Base-by-base conservation (phyloP, 441 rosid genomes). In the Omphalea diandra region DNA sequence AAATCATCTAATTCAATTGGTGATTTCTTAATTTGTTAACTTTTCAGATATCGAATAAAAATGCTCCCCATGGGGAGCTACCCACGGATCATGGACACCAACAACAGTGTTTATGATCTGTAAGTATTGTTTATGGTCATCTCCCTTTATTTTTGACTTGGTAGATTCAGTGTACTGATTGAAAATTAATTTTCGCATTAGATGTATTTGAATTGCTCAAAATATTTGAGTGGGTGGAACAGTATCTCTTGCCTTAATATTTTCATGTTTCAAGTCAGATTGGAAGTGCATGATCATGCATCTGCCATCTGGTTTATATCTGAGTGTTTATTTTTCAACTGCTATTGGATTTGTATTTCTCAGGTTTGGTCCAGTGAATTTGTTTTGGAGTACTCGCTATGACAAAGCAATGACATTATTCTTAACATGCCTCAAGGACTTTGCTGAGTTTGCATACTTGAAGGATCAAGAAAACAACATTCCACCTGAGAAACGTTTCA, bases 61-160 rank as follows among this genome's bases (percentile, higher is more conserved):
- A 89, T 95, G 81, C 81, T 91, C 80, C 99, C 98, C 14, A 86
- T 93, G 98, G 99, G 98, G 65, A 95, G 97, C 87, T 93, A 95
- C 80, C 99, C 99, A 6, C 87, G 91, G 70, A 95, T 95, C 70
- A 86, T 84, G 89, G 99, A 95, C 80, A 80, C 81, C 83, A 88
- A 78, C 85, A 85, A 82, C 81, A 89, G 76, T 74, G 76, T 90
- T 57, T 93, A 90, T 77, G 97, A 95, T 68, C 84, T 95, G 99
- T 95, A 86, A 89, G 98, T 83, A 44, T 52, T 22, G 29, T 47
- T 32, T 26, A 40, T n/a, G n/a, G n/a, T n/a, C n/a, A n/a, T n/a
- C 55, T n/a, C 18, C 71, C 64, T 65, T 70, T 33, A 43, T n/a
- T n/a, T n/a, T n/a, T n/a, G n/a, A n/a, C n/a, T n/a, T n/a, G n/a